These are phyloP conservation scores for Coelastrella sp. DNA, from an alignment of 139 green algal genomes.

Conservation along the genomic window DNA sequence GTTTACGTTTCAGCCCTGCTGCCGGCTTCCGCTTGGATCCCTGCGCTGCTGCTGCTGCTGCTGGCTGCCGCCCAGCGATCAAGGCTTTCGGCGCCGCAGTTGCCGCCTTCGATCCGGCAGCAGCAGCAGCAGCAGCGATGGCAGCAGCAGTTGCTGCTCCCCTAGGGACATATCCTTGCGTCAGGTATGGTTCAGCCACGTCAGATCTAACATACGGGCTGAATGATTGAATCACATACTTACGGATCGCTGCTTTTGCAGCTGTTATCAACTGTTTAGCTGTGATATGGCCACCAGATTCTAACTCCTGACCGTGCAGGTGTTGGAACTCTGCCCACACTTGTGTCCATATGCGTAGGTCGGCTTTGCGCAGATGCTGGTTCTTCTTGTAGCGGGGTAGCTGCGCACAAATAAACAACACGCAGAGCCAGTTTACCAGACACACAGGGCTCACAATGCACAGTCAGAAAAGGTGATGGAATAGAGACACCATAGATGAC, in stretches of 20 bases:
- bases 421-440: background rate
- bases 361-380: conserved; percentile 46
- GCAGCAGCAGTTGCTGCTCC: background rate
- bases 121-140: conserved; percentile 26
- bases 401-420: background rate
- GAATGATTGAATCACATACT: conserved; percentile 22
- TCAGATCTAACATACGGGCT: background rate
- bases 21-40: background rate
- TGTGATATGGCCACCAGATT: background rate
- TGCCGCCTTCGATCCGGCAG: background rate
- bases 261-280: conserved; percentile 6
- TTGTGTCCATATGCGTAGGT: conserved; percentile 24
- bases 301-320: background rate
- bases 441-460: too few species aligned
- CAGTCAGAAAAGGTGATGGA: too few species aligned
- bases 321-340: conserved; percentile 20
- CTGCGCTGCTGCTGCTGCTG: background rate
- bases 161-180: background rate
- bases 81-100: too few species aligned
- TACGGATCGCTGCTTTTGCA: conserved; percentile 14
- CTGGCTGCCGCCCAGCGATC: background rate
- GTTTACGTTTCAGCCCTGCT: background rate
- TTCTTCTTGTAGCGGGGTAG: conserved; percentile 42
- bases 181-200: background rate
- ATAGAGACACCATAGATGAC: too few species aligned